Base-by-base conservation (phyloP, 768 basidiomycete species). In the Lactarius deliciosus region DNA sequence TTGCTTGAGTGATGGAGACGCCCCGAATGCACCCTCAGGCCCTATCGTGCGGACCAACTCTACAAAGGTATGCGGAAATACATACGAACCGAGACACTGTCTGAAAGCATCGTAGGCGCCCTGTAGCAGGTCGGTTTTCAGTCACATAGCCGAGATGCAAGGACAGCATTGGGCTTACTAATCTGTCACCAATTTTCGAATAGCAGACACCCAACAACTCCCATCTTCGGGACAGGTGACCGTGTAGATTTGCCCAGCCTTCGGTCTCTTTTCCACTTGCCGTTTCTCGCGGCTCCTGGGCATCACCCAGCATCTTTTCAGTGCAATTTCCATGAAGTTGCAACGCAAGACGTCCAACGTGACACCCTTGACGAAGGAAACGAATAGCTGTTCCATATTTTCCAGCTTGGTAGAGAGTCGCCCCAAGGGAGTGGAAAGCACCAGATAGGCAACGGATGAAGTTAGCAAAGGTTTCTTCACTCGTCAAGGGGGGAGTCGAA, bases 191-290 rank as follows among this genome's bases (percentile, higher is more conserved):
- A 32, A 86, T 86, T 75, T 91, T 94, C 34, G 83, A 81, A 72
- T 86, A 87, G 74, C 92, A 94, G 5, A 89, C 85, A 0, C 84
- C 94, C 30, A 96, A 78, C 36, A 96, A 75, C 76, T 97, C 93
- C 84, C 88, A 96, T 56, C 94, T 79, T 25, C 87, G 81, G 69
- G 82, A 84, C 32, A 94, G 70, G 67, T 89, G 86, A 38, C 87
- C 85, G 64, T 85, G 82, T 1, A 92, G 78, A 68, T 85, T 82
- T 54, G 64, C 77, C 87, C 88, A 90, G 0, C 74, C 74, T 36
- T 79, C 84, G 68, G 74, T 69, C 32, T 65, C 62, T 72, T 75
- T 67, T 64, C 63, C 36, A 1, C 61, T 63, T 34, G 63, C n/a
- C 32, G 47, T 56, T 11, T 40, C 60, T 30, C 36, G 68, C 36